phyloP scores from a whole-genome alignment of 2,329 filamentous ascomycete genomes.

The Coleophoma eucalyptorum region DNA sequence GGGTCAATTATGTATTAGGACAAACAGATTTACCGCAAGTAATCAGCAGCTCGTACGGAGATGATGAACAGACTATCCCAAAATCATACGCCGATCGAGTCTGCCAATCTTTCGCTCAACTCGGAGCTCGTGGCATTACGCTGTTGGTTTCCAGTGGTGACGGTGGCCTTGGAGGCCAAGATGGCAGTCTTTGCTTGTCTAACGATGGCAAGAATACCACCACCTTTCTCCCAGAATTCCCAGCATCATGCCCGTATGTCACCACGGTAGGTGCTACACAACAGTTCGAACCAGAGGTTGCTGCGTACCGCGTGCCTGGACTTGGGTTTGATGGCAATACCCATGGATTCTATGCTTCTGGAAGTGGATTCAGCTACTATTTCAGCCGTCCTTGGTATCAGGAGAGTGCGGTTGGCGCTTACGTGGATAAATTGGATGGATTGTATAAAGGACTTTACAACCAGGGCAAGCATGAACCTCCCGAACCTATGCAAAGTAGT shows the following conservation, averaged over 20 bases:
- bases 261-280: constrained; percentile 22
- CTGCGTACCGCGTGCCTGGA: constrained; percentile 31
- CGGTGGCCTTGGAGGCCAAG: constrained; percentile 46
- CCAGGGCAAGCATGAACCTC: constrained; percentile 16
- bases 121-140: constrained; percentile 60
- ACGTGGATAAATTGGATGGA: constrained; percentile 34
- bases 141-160: constrained; percentile 58
- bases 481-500: no score
- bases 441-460: constrained; percentile 44
- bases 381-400: constrained; percentile 45
- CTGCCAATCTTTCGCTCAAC: constrained; percentile 58
- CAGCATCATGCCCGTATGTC: constrained; percentile 37
- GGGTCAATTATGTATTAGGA: constrained; percentile 50
- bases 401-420: constrained; percentile 36
- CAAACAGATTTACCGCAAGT: constrained; percentile 51
- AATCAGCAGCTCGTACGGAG: constrained; percentile 63
- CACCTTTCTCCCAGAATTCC: constrained; percentile 51
- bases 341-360: constrained; percentile 37
- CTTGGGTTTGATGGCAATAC: constrained; percentile 5
- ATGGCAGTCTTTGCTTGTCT: constrained; percentile 36
- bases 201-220: constrained; percentile 53
- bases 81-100: constrained; percentile 54
- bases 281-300: constrained; percentile 25
- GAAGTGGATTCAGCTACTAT: constrained; percentile 50
- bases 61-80: constrained; percentile 61